Percentiles rank a stretch among this genome's conserved stretches.
phyloP scores from a whole-genome alignment of 1,139 yeast genomes.

The Keqinozyma sinolaborantium region DNA sequence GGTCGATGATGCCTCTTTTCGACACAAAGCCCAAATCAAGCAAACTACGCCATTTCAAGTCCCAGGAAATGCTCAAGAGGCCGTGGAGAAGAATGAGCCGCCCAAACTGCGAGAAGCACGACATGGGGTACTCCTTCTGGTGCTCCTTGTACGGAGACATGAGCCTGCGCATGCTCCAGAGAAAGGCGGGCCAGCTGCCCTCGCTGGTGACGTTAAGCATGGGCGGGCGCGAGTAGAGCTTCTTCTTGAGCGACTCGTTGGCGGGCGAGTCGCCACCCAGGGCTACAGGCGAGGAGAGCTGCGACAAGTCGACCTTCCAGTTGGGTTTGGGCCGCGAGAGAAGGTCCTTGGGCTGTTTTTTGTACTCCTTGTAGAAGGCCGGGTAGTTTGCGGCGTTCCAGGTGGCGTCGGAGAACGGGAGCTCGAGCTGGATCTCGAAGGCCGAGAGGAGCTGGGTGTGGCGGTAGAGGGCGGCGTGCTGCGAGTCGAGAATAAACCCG shows the following conservation, averaged over 20 bases:
- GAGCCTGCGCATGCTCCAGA: constrained; percentile 30
- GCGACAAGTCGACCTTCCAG: constrained; percentile 3
- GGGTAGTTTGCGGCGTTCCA: constrained; percentile 28
- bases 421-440: constrained; percentile 33
- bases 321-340: constrained; percentile 5
- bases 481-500: constrained; percentile 27
- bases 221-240: constrained; percentile 1
- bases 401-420: constrained; percentile 39
- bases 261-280: neutral
- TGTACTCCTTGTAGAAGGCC: constrained; percentile 20
- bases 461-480: constrained; percentile 22
- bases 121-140: constrained; percentile 29
- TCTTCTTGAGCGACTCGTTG: neutral
- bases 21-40: constrained; percentile 22
- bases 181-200: constrained; percentile 37
- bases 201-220: constrained; percentile 10
- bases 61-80: constrained; percentile 31
- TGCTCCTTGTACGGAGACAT: constrained; percentile 29
- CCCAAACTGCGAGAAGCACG: constrained; percentile 37
- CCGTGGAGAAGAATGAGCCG: constrained; percentile 37
- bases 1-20: constrained; percentile 6
- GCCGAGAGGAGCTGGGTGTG: constrained; percentile 20
- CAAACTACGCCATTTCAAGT: constrained; percentile 17
- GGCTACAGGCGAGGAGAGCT: neutral
- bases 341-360: constrained; percentile 26